These are phyloP conservation scores for Xylariaceae sp. DNA, from an alignment of 2,329 filamentous ascomycete species.

Conservation along the genomic window DNA sequence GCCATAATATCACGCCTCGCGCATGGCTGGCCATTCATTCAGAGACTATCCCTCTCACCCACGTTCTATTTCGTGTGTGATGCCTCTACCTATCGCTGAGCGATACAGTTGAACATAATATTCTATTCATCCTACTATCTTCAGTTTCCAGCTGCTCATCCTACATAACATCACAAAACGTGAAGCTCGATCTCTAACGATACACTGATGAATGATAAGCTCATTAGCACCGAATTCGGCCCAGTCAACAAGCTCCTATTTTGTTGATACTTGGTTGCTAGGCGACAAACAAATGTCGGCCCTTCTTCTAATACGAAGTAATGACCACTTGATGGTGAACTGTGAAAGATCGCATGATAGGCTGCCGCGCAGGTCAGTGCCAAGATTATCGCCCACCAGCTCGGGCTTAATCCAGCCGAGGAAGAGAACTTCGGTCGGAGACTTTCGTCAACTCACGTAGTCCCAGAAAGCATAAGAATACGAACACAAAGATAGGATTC, in stretches of 20 bases:
- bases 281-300: background rate
- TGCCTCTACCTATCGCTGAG: background rate
- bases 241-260: background rate
- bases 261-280: background rate
- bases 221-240: background rate
- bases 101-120: background rate
- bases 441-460: background rate
- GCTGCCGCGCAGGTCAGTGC: conserved; percentile 1
- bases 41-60: background rate
- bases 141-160: background rate
- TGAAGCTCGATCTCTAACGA: background rate
- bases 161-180: background rate
- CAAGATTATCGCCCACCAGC: conserved; percentile 8
- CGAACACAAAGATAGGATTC: too few relatives aligned
- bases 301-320: background rate
- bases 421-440: background rate
- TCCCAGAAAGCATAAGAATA: background rate
- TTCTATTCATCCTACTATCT: background rate
- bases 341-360: background rate
- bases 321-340: background rate
- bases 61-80: background rate
- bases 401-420: conserved; percentile 17
- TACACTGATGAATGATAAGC: background rate
- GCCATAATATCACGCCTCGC: conserved; percentile 17
- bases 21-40: conserved; percentile 16